A percentile compares a stretch with the other conserved stretches of the same genome.
Conservation (phyloP, 139 green algal genomes). For the Nannochloris sp. region DNA sequence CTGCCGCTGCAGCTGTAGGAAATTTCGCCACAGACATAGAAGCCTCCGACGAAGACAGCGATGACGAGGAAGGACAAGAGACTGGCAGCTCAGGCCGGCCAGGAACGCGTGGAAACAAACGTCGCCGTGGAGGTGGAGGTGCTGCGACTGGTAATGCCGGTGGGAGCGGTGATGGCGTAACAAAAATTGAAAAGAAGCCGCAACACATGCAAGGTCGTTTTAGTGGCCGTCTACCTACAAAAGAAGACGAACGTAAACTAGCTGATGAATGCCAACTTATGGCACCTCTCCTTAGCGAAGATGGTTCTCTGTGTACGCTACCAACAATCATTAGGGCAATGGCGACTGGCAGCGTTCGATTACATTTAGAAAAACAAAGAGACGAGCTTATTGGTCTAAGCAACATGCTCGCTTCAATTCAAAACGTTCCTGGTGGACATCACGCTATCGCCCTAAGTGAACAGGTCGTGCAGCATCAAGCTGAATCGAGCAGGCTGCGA, state of each 20-base stretch:
- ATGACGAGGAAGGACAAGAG: constrained; percentile 24
- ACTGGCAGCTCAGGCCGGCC: constrained; percentile 24
- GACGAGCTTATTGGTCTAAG: constrained; percentile 1
- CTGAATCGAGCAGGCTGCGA: neutral
- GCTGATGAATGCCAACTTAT: constrained; percentile 74
- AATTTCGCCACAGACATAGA: constrained; percentile 11
- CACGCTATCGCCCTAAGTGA: neutral
- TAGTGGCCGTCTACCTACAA: constrained; percentile 69
- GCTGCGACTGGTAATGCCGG: neutral
- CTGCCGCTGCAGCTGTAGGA: neutral
- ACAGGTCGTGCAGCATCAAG: neutral
- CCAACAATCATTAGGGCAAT: constrained; percentile 79
- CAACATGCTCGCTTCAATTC: neutral
- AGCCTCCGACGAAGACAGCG: constrained; percentile 1
- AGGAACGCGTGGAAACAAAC: constrained; percentile 6
- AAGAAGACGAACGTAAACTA: constrained; percentile 72
- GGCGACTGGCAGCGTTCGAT: constrained; percentile 53
- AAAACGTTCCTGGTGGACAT: neutral
- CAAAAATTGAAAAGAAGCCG: neutral
- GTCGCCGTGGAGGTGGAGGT: neutral
- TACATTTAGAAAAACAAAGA: constrained; percentile 52
- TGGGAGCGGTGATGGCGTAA: neutral
- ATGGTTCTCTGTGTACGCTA: constrained; percentile 64
- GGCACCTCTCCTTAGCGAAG: constrained; percentile 57
- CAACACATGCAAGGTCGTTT: constrained; percentile 63